A percentile compares a stretch with the other conserved stretches of the same genome.
These are phyloP conservation scores for Gentiana straminea DNA, from an alignment of 257 asterid species.

Conservation along the genomic window DNA sequence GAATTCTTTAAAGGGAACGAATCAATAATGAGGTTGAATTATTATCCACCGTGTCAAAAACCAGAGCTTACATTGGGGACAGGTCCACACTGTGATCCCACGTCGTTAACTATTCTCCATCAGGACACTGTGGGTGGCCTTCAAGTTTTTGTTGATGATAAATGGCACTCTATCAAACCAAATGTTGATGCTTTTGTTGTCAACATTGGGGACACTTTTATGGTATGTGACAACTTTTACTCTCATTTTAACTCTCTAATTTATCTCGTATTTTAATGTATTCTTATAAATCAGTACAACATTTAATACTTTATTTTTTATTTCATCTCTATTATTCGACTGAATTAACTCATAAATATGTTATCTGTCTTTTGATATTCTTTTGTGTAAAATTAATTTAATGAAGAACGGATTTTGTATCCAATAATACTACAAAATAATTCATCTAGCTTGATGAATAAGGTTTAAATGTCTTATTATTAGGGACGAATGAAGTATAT, in stretches of 20 bases:
- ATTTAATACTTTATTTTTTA: too few relatives aligned
- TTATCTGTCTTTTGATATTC: too few relatives aligned
- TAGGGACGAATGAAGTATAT: too few relatives aligned
- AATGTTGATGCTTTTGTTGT: constrained; percentile 57
- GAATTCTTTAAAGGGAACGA: constrained; percentile 60
- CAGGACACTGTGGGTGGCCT: constrained; percentile 83
- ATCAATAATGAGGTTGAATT: constrained; percentile 84
- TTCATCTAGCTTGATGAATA: too few relatives aligned
- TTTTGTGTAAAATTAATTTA: too few relatives aligned
- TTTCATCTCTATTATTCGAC: too few relatives aligned
- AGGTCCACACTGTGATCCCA: constrained; percentile 94
- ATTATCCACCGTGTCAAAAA: constrained; percentile 77
- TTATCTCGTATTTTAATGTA: too few relatives aligned
- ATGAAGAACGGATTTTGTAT: too few relatives aligned
- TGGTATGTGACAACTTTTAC: constrained; percentile 27
- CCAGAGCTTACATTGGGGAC: constrained; percentile 77
- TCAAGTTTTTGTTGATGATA: constrained; percentile 62
- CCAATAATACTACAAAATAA: too few relatives aligned
- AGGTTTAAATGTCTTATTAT: too few relatives aligned
- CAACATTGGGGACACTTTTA: constrained; percentile 95
- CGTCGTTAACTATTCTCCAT: constrained; percentile 87
- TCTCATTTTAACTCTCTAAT: not conserved
- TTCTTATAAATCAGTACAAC: not conserved
- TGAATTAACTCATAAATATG: too few relatives aligned
- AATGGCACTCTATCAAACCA: constrained; percentile 65